phyloP scores from a whole-genome alignment of 345 rosid species.

The Trapa incisa region DNA sequence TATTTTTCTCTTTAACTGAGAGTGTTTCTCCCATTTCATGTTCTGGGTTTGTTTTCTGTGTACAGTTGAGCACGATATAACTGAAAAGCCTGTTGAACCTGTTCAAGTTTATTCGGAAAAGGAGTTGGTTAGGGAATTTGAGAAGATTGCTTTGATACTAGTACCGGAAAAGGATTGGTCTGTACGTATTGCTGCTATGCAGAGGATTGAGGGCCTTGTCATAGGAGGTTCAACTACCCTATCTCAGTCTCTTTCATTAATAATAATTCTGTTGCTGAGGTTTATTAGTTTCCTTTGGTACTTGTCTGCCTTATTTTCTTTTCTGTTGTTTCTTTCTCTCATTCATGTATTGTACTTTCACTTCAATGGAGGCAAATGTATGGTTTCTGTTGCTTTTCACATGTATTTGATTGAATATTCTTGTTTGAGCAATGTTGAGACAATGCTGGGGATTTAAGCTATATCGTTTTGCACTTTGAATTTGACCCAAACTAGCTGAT shows the following conservation, averaged over 20 bases:
- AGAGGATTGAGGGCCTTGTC: conserved; percentile 94
- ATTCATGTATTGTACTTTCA: not conserved
- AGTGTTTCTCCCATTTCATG: not conserved
- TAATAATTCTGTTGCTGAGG: not conserved
- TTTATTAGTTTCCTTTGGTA: not conserved
- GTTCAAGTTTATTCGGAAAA: conserved; percentile 86
- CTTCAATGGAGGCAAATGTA: not conserved
- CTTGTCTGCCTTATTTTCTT: not conserved
- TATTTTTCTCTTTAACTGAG: not conserved
- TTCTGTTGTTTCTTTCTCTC: not conserved
- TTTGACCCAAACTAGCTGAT: not conserved
- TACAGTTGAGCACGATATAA: conserved; percentile 65
- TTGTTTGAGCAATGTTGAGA: not conserved
- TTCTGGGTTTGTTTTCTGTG: conserved; percentile 10
- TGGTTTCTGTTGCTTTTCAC: not conserved
- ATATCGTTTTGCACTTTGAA: not conserved
- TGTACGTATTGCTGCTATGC: conserved; percentile 92
- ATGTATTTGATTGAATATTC: not conserved
- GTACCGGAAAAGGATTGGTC: conserved; percentile 99
- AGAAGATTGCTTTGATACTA: conserved; percentile 71
- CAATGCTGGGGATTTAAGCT: not conserved
- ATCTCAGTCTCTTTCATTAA: not conserved
- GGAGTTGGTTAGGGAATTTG: conserved; percentile 87
- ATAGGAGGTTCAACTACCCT: conserved; percentile 55
- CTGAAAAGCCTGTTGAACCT: conserved; percentile 77